Conservation (phyloP, 148 eudicot species). For the Chenopodium album region DNA sequence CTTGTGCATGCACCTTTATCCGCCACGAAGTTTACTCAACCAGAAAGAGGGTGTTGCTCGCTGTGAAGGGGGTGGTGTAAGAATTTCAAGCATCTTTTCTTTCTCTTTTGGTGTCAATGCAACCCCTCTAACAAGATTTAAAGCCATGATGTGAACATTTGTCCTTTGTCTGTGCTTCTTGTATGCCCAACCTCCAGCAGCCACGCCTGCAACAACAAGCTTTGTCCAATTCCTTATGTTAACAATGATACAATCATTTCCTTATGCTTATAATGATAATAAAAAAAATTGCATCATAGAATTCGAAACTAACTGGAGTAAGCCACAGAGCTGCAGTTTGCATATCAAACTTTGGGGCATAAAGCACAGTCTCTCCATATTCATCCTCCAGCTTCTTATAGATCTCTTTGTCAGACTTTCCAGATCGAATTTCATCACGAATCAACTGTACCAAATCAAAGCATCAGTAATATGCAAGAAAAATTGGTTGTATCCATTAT, state of each 20-base stretch:
- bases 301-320: slow-evolving; percentile 62
- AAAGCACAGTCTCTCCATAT: slow-evolving; percentile 85
- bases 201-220: slow-evolving; percentile 79
- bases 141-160: slow-evolving; percentile 89
- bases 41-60: slow-evolving; percentile 42
- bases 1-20: slow-evolving; percentile 13
- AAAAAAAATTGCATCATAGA: neutral
- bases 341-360: slow-evolving; percentile 85
- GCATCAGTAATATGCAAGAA: slow-evolving; percentile 16
- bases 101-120: slow-evolving; percentile 83
- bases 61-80: slow-evolving; percentile 67
- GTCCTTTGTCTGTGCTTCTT: slow-evolving; percentile 77
- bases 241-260: neutral
- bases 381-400: slow-evolving; percentile 87
- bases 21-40: slow-evolving; percentile 57
- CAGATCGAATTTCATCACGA: slow-evolving; percentile 87
- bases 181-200: slow-evolving; percentile 85
- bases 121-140: slow-evolving; percentile 84
- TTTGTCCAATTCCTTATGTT: slow-evolving; percentile 27
- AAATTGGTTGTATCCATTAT: neutral
- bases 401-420: slow-evolving; percentile 86
- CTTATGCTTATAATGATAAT: too few relatives aligned
- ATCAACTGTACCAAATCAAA: slow-evolving; percentile 55
- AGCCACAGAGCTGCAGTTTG: slow-evolving; percentile 97
- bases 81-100: slow-evolving; percentile 80